These are phyloP conservation scores for Talaromyces sp. DNA, from an alignment of 2,329 filamentous ascomycete species.

Conservation along the genomic window DNA sequence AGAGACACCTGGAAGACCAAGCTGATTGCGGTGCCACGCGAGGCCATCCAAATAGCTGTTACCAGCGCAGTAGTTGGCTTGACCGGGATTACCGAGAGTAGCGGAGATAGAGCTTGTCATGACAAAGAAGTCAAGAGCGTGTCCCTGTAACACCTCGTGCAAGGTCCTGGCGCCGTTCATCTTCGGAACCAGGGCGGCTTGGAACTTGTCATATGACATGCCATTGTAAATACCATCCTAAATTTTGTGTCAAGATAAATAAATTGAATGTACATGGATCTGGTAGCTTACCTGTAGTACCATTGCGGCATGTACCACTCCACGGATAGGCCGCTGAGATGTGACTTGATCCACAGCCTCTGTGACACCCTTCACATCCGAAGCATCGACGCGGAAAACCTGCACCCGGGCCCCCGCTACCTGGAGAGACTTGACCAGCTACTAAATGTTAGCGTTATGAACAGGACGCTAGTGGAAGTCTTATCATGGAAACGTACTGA, in stretches of 20 bases:
- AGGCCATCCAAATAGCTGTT: conserved; percentile 33
- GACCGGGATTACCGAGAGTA: conserved; percentile 42
- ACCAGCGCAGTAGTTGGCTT: conserved; percentile 41
- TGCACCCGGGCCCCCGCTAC: background rate
- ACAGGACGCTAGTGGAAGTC: too few relatives aligned
- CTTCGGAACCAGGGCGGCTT: background rate
- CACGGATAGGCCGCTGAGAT: background rate
- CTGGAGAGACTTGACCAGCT: background rate
- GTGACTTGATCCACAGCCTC: too few relatives aligned
- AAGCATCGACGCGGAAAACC: background rate
- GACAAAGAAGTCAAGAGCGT: conserved; percentile 36
- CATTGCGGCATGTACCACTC: background rate
- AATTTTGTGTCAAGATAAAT: background rate
- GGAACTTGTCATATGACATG: background rate
- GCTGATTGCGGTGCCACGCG: conserved; percentile 21
- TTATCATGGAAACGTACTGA: background rate
- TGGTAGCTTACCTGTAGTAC: background rate
- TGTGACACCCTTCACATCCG: too few relatives aligned
- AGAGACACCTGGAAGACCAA: background rate
- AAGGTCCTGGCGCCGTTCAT: background rate
- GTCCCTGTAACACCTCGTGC: background rate
- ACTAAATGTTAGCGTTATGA: too few relatives aligned
- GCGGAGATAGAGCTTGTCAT: conserved; percentile 37
- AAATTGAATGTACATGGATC: too few relatives aligned
- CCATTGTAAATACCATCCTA: background rate